Percentiles rank a stretch among this genome's conserved stretches.
Conservation (phyloP, 2,329 filamentous ascomycete genomes). For the Penicillium sp. region DNA sequence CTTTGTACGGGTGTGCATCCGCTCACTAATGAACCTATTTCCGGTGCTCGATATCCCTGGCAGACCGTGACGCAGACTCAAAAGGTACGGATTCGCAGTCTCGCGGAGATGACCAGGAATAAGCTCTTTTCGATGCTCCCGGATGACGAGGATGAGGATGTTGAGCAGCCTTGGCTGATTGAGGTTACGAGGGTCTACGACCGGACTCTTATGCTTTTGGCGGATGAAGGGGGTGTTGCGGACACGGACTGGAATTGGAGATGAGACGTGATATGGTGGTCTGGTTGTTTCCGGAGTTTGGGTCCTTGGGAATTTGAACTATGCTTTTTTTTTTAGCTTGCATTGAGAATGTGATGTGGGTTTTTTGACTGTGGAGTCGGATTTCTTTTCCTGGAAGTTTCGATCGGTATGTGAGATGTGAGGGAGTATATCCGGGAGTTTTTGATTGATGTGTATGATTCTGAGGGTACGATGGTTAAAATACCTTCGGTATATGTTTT, state of each 20-base stretch:
- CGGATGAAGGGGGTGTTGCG: conserved; percentile 48
- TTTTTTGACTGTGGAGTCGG: background rate
- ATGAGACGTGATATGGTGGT: no score
- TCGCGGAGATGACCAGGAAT: conserved; percentile 70
- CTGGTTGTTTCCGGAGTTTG: background rate
- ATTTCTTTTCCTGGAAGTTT: background rate
- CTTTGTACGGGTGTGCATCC: conserved; percentile 67
- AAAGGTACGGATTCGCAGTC: conserved; percentile 80
- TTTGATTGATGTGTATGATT: background rate
- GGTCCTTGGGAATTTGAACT: background rate
- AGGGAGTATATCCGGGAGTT: background rate
- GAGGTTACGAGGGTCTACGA: conserved; percentile 77
- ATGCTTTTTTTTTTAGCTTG: background rate
- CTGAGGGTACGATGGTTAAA: no score
- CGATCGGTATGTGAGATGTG: background rate
- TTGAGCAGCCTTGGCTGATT: conserved; percentile 55
- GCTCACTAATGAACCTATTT: conserved; percentile 62
- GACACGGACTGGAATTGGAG: conserved; percentile 16
- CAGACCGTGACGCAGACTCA: conserved; percentile 67
- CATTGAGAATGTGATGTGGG: background rate
- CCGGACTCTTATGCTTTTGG: conserved; percentile 71
- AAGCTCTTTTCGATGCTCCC: conserved; percentile 12
- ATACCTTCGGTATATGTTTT: background rate
- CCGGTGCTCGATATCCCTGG: conserved; percentile 65
- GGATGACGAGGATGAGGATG: conserved; percentile 43